phyloP scores from a whole-genome alignment of 805 yeast genomes.

The Candida peoriensis region DNA sequence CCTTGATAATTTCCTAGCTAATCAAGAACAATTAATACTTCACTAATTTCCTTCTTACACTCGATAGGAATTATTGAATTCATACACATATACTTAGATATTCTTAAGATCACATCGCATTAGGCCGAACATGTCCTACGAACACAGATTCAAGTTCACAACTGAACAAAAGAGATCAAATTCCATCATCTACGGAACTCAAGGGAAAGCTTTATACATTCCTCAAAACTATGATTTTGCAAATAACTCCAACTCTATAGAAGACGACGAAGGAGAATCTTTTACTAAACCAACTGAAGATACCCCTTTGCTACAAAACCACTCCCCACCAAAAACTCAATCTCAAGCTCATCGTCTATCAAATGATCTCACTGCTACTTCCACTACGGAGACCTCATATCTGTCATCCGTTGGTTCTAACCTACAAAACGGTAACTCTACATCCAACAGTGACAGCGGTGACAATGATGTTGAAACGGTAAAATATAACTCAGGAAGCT shows the following conservation, averaged over 20 bases:
- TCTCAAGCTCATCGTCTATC: neutral
- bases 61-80: too few species aligned
- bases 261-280: conserved; percentile 1
- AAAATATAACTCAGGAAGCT: conserved; percentile 1
- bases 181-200: conserved; percentile 21
- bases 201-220: conserved; percentile 20
- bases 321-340: neutral
- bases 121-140: too few species aligned
- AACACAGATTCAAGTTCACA: conserved; percentile 21
- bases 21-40: too few species aligned
- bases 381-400: neutral
- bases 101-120: too few species aligned
- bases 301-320: conserved; percentile 8
- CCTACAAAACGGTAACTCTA: too few species aligned
- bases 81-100: too few species aligned
- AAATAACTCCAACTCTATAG: neutral
- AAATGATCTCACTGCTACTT: neutral
- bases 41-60: too few species aligned
- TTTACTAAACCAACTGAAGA: conserved; percentile 4
- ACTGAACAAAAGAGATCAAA: conserved; percentile 19
- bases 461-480: neutral
- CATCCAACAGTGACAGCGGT: too few species aligned
- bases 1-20: too few species aligned
- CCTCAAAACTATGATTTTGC: conserved; percentile 12
- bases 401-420: too few species aligned